Percentiles rank a stretch among this genome's conserved stretches.
These are phyloP conservation scores for Sisymbrium altissimum DNA, from an alignment of 345 rosid genomes.

Conservation along the genomic window DNA sequence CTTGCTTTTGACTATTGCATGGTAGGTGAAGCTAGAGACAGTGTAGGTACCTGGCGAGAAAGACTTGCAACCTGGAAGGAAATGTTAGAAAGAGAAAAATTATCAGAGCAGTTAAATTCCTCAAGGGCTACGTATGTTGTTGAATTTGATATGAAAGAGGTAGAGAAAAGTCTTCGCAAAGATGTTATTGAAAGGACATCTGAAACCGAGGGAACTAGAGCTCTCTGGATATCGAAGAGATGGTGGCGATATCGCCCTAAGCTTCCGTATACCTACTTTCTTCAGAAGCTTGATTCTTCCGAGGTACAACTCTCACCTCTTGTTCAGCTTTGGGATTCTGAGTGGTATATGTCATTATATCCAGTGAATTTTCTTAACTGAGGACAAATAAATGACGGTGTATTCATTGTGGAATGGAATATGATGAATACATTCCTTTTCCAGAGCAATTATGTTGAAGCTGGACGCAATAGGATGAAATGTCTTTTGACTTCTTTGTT, in stretches of 20 bases:
- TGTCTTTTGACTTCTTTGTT: background rate
- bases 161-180: constrained; percentile 87
- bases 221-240: constrained; percentile 94
- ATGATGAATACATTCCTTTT: background rate
- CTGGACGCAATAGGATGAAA: background rate
- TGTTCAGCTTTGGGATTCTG: background rate
- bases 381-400: background rate
- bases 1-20: constrained; percentile 5
- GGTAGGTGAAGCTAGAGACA: constrained; percentile 48
- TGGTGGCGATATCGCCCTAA: constrained; percentile 98
- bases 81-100: constrained; percentile 60
- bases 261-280: constrained; percentile 88
- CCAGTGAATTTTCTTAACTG: background rate
- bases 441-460: background rate
- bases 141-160: constrained; percentile 96
- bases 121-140: constrained; percentile 71
- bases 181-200: constrained; percentile 62
- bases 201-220: constrained; percentile 67
- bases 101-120: constrained; percentile 61
- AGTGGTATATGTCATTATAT: background rate
- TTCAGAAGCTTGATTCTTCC: constrained; percentile 82
- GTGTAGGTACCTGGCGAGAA: constrained; percentile 63
- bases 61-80: constrained; percentile 74
- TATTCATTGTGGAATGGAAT: background rate
- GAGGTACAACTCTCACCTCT: constrained; percentile 49